Percentiles rank a stretch among this genome's conserved stretches.
phyloP scores from a whole-genome alignment of 2,329 filamentous ascomycete species.

The Cladobotryum protrusum region DNA sequence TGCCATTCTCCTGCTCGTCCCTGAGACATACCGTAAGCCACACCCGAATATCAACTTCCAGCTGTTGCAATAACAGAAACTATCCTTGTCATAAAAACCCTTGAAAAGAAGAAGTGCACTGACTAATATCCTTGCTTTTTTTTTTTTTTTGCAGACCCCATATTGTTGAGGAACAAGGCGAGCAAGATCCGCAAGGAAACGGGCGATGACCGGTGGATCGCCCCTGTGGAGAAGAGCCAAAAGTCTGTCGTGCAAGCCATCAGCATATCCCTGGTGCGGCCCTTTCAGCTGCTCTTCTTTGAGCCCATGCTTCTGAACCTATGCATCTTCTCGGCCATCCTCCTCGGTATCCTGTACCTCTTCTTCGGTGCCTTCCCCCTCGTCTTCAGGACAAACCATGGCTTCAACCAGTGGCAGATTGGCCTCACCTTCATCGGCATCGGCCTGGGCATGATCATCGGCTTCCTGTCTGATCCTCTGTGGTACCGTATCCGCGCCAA shows the following conservation, averaged over 20 bases:
- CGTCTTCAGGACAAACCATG: constrained; percentile 68
- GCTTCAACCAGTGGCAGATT: constrained; percentile 70
- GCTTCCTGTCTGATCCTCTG: constrained; percentile 56
- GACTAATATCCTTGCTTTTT: neutral
- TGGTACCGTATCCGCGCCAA: constrained; percentile 56
- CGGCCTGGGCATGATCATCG: constrained; percentile 60
- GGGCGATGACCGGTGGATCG: constrained; percentile 68
- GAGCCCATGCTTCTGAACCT: constrained; percentile 84
- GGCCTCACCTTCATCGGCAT: constrained; percentile 75
- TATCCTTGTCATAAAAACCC: too few species aligned
- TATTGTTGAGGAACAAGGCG: constrained; percentile 69
- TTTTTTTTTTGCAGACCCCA: constrained; percentile 40
- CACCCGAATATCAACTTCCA: neutral
- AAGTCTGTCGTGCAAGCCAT: constrained; percentile 61
- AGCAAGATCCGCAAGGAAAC: constrained; percentile 63
- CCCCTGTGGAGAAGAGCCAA: constrained; percentile 67
- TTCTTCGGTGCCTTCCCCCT: constrained; percentile 86
- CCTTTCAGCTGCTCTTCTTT: constrained; percentile 70
- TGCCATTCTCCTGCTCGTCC: constrained; percentile 65
- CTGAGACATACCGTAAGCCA: constrained; percentile 69
- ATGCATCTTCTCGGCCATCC: constrained; percentile 73
- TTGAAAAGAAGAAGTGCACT: too few species aligned
- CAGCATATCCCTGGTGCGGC: constrained; percentile 54
- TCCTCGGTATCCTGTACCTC: constrained; percentile 83
- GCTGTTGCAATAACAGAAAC: neutral